Conservation (phyloP, 257 asterid genomes). For the Anisodus tanguticus region DNA sequence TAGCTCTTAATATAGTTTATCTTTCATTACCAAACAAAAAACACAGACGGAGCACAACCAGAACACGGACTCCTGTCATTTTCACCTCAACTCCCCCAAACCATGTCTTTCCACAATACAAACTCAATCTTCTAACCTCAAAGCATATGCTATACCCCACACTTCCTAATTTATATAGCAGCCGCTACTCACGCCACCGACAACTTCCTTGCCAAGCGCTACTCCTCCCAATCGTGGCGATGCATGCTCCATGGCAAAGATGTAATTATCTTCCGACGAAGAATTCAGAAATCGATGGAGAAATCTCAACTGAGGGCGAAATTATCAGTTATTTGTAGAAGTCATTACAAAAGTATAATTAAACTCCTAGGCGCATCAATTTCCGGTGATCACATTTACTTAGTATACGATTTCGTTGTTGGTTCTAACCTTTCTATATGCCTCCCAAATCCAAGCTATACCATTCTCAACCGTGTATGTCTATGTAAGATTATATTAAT, state of each 20-base stretch:
- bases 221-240: conserved; percentile 92
- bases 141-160: no score
- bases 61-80: not conserved
- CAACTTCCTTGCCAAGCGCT: conserved; percentile 78
- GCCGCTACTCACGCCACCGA: conserved; percentile 55
- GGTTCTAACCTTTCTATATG: conserved; percentile 74
- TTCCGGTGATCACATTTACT: conserved; percentile 74
- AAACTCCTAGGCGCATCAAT: conserved; percentile 78
- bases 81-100: not conserved
- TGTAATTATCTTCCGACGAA: conserved; percentile 77
- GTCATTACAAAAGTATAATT: conserved; percentile 75
- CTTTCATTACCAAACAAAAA: no score
- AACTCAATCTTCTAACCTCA: not conserved
- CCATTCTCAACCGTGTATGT: conserved; percentile 47
- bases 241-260: conserved; percentile 64
- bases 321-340: conserved; percentile 60
- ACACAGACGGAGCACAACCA: no score
- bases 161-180: not conserved
- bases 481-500: no score
- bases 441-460: conserved; percentile 71
- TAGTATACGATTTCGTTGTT: conserved; percentile 68
- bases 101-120: not conserved
- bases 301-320: conserved; percentile 51
- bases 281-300: conserved; percentile 53
- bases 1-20: not conserved